phyloP scores from a whole-genome alignment of 768 basidiomycete genomes.

The Boletus tylopilopsis region DNA sequence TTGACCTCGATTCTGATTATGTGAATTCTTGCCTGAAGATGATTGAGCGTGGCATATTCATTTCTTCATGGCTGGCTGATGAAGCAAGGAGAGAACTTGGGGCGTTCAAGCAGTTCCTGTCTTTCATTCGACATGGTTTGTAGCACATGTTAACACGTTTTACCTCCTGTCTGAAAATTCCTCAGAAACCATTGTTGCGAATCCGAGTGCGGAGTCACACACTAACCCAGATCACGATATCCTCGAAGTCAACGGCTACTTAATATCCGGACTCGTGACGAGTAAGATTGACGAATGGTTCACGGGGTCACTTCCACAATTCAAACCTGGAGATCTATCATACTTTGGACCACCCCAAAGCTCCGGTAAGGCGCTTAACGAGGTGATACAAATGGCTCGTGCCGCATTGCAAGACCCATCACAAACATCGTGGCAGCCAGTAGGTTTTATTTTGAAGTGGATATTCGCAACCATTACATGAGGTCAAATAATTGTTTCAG shows the following conservation, averaged over 20 bases:
- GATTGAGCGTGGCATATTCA: conserved; percentile 54
- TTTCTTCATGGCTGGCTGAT: conserved; percentile 66
- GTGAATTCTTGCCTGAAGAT: conserved; percentile 51
- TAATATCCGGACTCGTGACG: conserved; percentile 62
- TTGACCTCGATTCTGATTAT: conserved; percentile 50
- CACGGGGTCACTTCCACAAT: conserved; percentile 46
- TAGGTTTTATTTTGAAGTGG: conserved; percentile 37
- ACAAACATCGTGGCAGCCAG: conserved; percentile 49
- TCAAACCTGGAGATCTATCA: conserved; percentile 31
- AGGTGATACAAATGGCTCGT: conserved; percentile 47
- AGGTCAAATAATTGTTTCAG: conserved; percentile 37
- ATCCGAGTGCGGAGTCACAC: conserved; percentile 49
- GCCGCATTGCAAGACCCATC: conserved; percentile 44
- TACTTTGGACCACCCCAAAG: conserved; percentile 20
- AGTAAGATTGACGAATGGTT: conserved; percentile 82
- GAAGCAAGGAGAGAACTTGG: conserved; percentile 62
- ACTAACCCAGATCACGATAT: conserved; percentile 58
- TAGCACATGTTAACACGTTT: conserved; percentile 10
- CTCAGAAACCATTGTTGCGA: conserved; percentile 48
- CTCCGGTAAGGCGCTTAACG: conserved; percentile 26
- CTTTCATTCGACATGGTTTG: conserved; percentile 73
- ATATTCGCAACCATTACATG: conserved; percentile 21
- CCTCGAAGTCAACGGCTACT: conserved; percentile 77
- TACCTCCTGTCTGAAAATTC: conserved; percentile 17
- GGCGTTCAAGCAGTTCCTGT: conserved; percentile 76